Base-by-base conservation (phyloP, 2,329 filamentous ascomycete species). In the Rhynchosporium agropyri region DNA sequence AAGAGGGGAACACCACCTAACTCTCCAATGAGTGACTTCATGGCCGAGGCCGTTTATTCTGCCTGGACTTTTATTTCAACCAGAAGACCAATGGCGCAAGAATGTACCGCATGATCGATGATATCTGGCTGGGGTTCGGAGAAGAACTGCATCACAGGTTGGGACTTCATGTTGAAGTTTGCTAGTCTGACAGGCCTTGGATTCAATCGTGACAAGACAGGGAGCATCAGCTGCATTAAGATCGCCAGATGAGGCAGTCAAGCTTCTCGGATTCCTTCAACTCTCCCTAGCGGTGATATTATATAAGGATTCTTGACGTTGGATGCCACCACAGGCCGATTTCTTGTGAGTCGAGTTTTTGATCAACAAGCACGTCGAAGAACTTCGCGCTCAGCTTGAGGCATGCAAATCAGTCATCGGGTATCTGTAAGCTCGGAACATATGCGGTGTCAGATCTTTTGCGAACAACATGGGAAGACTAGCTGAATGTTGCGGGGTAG, bases 61-160 rank as follows among this genome's bases (percentile, higher is more conserved):
- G 83, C 64, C 80, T 89, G 68, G 87, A 89, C 69, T 85, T 86
- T 68, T 80, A 84, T 0, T 80, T 89, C 61, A 89, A 88, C 61
- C 80, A 83, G 63, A 73, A 76, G 2, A 86, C 85, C 0, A 68
- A 72, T 6, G 85, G 85, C 0, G 75, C 77, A 1, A 77, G 79
- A 20, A 74, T 89, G 12, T 86, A 86, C 72, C 82, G 87, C 12
- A 77, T 88, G 45, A 81, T 87, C 56, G 87, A 89, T 65, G 85
- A 89, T 66, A 78, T 89, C 56, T 89, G 86, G 86, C 85, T 89
- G 86, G 85, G 80, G 82, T 13, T 77, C 83, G 8, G 80, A 85
- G 55, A 68, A 74, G 5, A 77, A 76, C 3, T 83, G 81, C 13
- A 77, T 79, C n/a, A 77, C 79, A 50, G 85, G 84, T 0, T 90